phyloP scores from a whole-genome alignment of 1,284 basidiomycete species.

The Cronartium ribicola region DNA sequence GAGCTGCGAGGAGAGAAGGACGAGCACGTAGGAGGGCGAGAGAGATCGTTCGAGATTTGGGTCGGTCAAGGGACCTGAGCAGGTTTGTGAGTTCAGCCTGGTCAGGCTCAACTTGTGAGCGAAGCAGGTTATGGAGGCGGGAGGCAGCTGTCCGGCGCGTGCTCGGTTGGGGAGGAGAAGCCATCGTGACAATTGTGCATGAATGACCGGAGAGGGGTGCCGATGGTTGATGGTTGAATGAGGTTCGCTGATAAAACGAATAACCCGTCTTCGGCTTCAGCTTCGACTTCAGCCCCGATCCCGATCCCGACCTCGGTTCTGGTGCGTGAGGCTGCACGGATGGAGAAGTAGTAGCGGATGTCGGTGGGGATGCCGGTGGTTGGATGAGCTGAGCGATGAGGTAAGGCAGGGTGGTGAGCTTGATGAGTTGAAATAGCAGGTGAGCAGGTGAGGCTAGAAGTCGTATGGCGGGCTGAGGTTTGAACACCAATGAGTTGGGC shows the following conservation, averaged over 20 bases:
- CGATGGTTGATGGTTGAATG: neutral
- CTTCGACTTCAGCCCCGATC: neutral
- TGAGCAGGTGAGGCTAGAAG: constrained; percentile 27
- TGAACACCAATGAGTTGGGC: too few relatives aligned
- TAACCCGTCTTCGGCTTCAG: neutral
- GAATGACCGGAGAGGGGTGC: neutral
- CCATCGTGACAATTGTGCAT: too few relatives aligned
- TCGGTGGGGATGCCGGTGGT: neutral
- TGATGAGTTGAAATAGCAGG: constrained; percentile 35
- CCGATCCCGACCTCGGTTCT: neutral
- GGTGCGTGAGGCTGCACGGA: neutral
- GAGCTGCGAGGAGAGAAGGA: neutral
- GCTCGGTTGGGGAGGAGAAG: too few relatives aligned
- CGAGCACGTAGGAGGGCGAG: neutral
- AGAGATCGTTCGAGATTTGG: neutral
- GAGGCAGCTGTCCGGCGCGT: neutral
- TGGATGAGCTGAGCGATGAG: constrained; percentile 25
- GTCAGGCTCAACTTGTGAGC: neutral
- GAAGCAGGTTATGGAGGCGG: neutral
- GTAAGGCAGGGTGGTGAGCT: constrained; percentile 35
- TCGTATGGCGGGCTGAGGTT: constrained; percentile 10
- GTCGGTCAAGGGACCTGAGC: neutral
- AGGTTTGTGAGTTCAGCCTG: neutral
- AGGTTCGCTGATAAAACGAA: neutral
- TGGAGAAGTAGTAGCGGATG: neutral